These are phyloP conservation scores for Blastomyces parvus DNA, from an alignment of 2,329 filamentous ascomycete species.

Conservation along the genomic window DNA sequence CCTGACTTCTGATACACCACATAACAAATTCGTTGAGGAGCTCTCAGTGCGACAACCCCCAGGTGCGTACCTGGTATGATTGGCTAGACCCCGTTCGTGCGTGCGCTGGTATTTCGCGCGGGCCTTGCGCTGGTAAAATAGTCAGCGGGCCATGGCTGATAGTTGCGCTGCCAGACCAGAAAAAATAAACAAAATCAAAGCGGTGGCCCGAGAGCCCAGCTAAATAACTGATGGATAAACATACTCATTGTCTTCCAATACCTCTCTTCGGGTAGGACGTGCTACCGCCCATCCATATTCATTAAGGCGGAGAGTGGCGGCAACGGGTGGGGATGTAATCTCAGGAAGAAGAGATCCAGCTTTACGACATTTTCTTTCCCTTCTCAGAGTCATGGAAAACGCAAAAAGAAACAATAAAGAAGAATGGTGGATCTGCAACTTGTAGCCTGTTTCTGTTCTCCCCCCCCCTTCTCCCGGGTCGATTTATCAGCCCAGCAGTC, in stretches of 20 bases:
- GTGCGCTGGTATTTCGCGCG: slow-evolving; percentile 3
- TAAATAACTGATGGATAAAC: not conserved
- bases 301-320: no score
- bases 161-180: not conserved
- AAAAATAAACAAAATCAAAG: not conserved
- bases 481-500: not conserved
- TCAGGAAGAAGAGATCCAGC: no score
- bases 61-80: not conserved
- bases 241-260: not conserved
- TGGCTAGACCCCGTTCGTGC: not conserved
- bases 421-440: not conserved
- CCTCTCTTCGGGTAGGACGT: not conserved
- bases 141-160: slow-evolving; percentile 6
- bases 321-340: not conserved
- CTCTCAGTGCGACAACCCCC: slow-evolving; percentile 3
- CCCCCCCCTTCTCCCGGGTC: not conserved
- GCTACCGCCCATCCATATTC: not conserved
- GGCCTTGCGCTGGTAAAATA: slow-evolving; percentile 6
- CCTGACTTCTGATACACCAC: not conserved
- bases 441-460: not conserved
- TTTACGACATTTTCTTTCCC: not conserved
- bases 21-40: not conserved
- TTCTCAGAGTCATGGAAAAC: not conserved
- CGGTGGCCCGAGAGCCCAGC: not conserved
- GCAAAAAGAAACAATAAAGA: not conserved